Evolutionary conservation across 345 rosid species (phyloP).

Genomic region (Orychophragmus violaceus): DNA sequence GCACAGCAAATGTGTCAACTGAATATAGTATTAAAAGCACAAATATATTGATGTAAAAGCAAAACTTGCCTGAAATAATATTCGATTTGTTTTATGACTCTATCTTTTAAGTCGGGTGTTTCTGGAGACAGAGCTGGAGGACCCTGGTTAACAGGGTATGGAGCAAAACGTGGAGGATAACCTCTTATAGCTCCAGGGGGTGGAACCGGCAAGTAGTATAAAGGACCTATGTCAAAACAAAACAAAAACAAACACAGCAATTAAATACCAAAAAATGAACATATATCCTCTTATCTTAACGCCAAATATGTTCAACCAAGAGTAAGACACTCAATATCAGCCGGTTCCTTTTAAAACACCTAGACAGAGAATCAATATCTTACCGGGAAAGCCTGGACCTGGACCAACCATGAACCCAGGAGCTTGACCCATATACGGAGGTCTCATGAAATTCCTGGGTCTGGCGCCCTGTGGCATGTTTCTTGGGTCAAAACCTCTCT

Average conservation of each 20-base stretch:
- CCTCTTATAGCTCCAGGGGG: conserved; percentile 77
- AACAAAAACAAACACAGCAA: neutral
- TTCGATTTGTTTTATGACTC: conserved; percentile 68
- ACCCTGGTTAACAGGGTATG: conserved; percentile 56
- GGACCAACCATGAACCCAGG: conserved; percentile 78
- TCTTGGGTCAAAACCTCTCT: conserved; percentile 48
- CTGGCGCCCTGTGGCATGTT: conserved; percentile 60
- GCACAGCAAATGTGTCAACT: neutral
- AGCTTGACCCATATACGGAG: conserved; percentile 55
- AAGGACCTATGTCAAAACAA: conserved; percentile 44
- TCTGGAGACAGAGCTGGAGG: conserved; percentile 44
- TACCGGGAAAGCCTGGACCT: conserved; percentile 80
- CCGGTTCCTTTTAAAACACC: neutral
- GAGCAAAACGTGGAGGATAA: conserved; percentile 51
- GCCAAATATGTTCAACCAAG: neutral
- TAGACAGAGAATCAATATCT: conserved; percentile 21
- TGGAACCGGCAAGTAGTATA: conserved; percentile 58
- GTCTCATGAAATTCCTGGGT: conserved; percentile 59
- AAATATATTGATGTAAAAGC: neutral
- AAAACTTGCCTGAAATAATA: conserved; percentile 85
- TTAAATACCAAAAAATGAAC: too few species aligned
- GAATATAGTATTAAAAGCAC: neutral
- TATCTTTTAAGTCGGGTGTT: conserved; percentile 40
- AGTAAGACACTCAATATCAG: neutral
- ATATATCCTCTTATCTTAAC: too few species aligned